Base-by-base conservation (phyloP, 306 rosid species). In the Erythrophleum fordii region DNA sequence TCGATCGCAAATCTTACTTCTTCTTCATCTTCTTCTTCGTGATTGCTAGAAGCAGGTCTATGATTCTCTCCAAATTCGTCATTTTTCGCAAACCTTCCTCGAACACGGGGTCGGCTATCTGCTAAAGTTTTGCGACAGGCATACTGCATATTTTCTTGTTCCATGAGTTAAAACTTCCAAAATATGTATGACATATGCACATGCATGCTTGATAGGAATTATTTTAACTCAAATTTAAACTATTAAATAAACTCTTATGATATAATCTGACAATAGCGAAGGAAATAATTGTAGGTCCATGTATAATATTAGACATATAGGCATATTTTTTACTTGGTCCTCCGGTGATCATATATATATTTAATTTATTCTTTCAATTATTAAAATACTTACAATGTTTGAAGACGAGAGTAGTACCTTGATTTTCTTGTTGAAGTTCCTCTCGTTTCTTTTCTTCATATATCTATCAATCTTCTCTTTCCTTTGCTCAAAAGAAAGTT, bases 111-210 rank as follows among this genome's bases (percentile, higher is more conserved):
- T n/a, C 99, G 83, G 85, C 99, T 95, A 78, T 95, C 99, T 0
- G 99, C 99, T 18, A 95, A 88, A 31, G 97, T 95, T 88, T 95
- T 95, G 16, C 99, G 92, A 86, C 99, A 95, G 3, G 99, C 99
- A 81, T 95, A 95, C 99, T 95, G 94, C 88, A 80, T 20, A 62
- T 80, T 81, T 46, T 69, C 58, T 51, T 85, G 60, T 64, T 34
- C 8, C 52, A 13, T 89, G 46, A 37, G 42, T 37, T 37, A 37
- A 37, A 37, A 37, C 42, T 5, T 7, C 8, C 2, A 31, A 31
- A 31, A 31, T 31, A 31, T 31, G 34, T 31, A 31, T 31, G 4
- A 31, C n/a, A n/a, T n/a, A n/a, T n/a, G n/a, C n/a, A n/a, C n/a
- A n/a, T n/a, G n/a, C n/a, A n/a, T n/a, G n/a, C n/a, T n/a, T n/a